phyloP scores from a whole-genome alignment of 495 filamentous ascomycete genomes.

The Wilcoxina mikolae region DNA sequence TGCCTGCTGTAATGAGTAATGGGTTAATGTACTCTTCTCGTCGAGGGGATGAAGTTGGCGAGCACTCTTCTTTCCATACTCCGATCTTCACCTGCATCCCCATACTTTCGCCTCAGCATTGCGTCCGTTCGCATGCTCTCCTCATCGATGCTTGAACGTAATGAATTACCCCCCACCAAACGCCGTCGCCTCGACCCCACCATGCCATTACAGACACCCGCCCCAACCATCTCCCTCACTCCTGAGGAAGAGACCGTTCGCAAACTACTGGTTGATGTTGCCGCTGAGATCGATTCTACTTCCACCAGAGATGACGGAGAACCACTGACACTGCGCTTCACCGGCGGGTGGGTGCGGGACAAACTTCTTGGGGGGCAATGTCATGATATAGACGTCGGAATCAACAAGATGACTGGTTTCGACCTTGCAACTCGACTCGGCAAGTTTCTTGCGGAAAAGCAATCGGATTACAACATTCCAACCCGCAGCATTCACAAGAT shows the following conservation, averaged over 20 bases:
- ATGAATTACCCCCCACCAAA: not conserved
- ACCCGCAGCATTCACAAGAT: conserved; percentile 54
- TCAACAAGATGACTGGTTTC: conserved; percentile 88
- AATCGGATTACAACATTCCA: conserved; percentile 29
- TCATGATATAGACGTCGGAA: conserved; percentile 88
- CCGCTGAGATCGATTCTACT: conserved; percentile 16
- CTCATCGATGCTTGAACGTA: not conserved
- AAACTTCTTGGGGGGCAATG: conserved; percentile 70
- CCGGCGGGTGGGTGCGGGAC: conserved; percentile 97
- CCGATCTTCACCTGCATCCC: no score
- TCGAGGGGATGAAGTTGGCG: no score
- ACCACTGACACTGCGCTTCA: conserved; percentile 62
- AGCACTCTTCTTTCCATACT: no score
- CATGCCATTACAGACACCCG: not conserved
- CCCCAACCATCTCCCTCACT: conserved; percentile 6
- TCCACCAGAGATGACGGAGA: conserved; percentile 24
- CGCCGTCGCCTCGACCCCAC: not conserved
- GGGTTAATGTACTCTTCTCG: no score
- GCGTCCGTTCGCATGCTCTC: no score
- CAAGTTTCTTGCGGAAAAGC: conserved; percentile 40
- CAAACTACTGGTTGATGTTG: conserved; percentile 19
- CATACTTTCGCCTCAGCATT: no score
- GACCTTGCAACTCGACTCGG: conserved; percentile 55
- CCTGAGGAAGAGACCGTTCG: conserved; percentile 12
- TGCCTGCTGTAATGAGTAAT: no score